Conservation (phyloP, 257 asterid species). For the Solanum tarapatanum region DNA sequence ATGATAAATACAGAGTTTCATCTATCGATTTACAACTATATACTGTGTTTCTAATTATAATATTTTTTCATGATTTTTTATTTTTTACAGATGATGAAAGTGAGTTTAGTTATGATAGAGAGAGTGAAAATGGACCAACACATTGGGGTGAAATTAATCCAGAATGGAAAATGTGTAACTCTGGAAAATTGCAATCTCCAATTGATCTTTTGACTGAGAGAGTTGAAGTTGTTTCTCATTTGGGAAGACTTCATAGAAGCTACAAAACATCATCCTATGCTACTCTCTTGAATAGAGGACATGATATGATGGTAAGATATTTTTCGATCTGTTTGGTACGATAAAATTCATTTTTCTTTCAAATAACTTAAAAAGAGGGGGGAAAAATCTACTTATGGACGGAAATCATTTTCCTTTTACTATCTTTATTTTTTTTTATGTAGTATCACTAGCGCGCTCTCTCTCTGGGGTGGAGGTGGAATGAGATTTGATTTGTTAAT, state of each 20-base stretch:
- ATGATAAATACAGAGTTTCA: neutral
- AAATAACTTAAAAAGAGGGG: neutral
- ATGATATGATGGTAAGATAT: conserved; percentile 50
- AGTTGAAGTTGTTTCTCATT: conserved; percentile 38
- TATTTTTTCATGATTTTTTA: neutral
- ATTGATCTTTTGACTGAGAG: conserved; percentile 45
- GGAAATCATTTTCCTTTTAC: neutral
- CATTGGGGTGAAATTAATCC: conserved; percentile 60
- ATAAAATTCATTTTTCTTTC: accelerated
- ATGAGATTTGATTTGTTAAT: neutral
- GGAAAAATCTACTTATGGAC: too few relatives aligned
- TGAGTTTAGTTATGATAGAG: conserved; percentile 43
- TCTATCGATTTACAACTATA: neutral
- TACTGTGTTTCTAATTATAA: neutral
- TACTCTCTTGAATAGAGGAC: conserved; percentile 64
- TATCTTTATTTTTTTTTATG: neutral
- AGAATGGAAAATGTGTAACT: conserved; percentile 51
- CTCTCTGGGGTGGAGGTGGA: too few relatives aligned
- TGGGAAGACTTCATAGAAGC: conserved; percentile 30
- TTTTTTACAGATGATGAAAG: conserved; percentile 47
- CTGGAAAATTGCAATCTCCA: conserved; percentile 64
- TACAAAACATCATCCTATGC: conserved; percentile 45
- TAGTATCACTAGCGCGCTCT: neutral
- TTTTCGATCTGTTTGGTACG: neutral
- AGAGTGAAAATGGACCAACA: conserved; percentile 45